Base-by-base conservation (phyloP, 441 rosid species). In the Capsella rubella region DNA sequence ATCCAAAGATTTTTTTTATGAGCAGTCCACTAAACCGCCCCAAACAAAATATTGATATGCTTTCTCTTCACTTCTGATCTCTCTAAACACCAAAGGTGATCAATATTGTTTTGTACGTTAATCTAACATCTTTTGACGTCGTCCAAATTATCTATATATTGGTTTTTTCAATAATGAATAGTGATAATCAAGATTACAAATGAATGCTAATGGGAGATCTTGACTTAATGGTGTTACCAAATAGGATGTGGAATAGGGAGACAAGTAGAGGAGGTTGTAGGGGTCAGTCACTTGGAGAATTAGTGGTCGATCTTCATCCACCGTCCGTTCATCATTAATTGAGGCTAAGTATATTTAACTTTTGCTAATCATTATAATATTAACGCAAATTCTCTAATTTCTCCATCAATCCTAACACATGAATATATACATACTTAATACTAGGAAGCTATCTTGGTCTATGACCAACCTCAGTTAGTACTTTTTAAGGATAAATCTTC, bases 241-340 rank as follows among this genome's bases (percentile, higher is more conserved):
- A 50, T 77, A 55, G 49, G 54, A 39, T 63, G 79, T 70, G 71
- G 67, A 55, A 56, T 76, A 71, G 80, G 62, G 80, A 77, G 80
- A 66, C 80, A 77, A 64, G 63, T 64, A 71, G 75, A 69, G 74
- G 71, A 77, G 72, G 71, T 27, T 71, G 34, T 77, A 76, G 80
- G 66, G 80, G 69, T 71, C 80, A 77, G 69, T 71, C 80, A 77
- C 72, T 77, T 65, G 72, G 43, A 49, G 62, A 71, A 64, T 50
- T 39, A 71, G 73, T 77, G 73, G 62, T 50, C 64, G 35, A 77
- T 64, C 27, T 71, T 67, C 73, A 66, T 31, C 51, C 68, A 77
- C 80, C 80, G 72, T 65, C 79, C 72, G 39, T 69, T 69, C 47
- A 71, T 77, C 57, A 65, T 58, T 77, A 77, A 5, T n/a, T 57